phyloP scores from a whole-genome alignment of 768 basidiomycete species.

The Cubamyces sp. region DNA sequence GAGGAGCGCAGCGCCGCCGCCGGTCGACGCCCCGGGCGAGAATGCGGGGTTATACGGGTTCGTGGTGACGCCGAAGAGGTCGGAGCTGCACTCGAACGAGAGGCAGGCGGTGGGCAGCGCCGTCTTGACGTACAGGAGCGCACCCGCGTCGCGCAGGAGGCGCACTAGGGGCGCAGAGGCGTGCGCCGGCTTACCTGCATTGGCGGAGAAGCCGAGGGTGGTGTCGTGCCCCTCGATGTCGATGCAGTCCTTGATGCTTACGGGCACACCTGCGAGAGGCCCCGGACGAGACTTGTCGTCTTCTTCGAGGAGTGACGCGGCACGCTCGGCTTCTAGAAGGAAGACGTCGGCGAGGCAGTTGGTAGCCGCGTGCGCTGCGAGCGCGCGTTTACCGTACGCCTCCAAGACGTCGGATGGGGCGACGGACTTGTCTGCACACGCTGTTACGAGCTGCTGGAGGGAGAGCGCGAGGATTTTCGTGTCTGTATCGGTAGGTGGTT shows the following conservation, averaged over 20 bases:
- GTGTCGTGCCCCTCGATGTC: conserved; percentile 51
- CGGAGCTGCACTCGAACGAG: conserved; percentile 45
- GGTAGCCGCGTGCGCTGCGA: conserved; percentile 46
- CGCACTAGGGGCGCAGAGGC: conserved; percentile 44
- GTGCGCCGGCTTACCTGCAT: conserved; percentile 38
- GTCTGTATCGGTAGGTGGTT: conserved; percentile 41
- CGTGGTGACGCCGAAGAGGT: conserved; percentile 49
- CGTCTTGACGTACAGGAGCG: conserved; percentile 46
- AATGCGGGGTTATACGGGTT: conserved; percentile 52
- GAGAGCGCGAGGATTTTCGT: conserved; percentile 41
- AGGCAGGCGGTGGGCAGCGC: conserved; percentile 48
- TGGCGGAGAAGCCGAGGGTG: conserved; percentile 48
- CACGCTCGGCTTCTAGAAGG: conserved; percentile 37
- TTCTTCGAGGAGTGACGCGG: conserved; percentile 4
- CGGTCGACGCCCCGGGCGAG: conserved; percentile 52
- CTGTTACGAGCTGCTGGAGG: conserved; percentile 41
- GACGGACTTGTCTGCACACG: conserved; percentile 34
- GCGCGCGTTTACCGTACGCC: conserved; percentile 46
- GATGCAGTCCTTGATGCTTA: conserved; percentile 54
- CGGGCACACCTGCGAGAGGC: conserved; percentile 49
- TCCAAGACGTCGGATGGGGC: conserved; percentile 38
- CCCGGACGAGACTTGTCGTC: conserved; percentile 5
- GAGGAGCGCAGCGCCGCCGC: conserved; percentile 54
- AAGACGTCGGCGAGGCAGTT: conserved; percentile 56
- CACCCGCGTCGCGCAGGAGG: conserved; percentile 47